Evolutionary conservation across 164 flowering plant species (phyloP).

Genomic region (Magnolia changhungtana): DNA sequence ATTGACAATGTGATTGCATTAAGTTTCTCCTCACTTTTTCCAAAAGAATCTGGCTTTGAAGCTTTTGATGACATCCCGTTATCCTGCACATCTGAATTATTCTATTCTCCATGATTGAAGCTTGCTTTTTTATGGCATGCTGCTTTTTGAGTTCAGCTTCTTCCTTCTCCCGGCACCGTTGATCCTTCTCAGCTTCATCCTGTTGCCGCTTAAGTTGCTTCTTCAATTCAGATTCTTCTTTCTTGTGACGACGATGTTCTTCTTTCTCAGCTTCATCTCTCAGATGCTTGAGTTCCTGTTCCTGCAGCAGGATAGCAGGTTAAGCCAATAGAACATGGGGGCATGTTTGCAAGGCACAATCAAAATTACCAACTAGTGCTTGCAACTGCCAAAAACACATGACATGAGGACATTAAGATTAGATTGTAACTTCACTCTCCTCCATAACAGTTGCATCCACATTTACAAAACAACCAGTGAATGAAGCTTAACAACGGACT

Average conservation of each 20-base stretch:
- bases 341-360: background rate
- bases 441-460: too few species aligned
- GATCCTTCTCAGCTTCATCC: constrained; percentile 57
- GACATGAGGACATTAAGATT: background rate
- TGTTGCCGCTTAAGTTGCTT: constrained; percentile 28
- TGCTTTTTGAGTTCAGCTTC: constrained; percentile 66
- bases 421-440: too few species aligned
- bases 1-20: constrained; percentile 35
- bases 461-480: background rate
- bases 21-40: constrained; percentile 21
- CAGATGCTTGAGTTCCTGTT: constrained; percentile 63
- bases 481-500: background rate
- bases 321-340: background rate
- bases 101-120: constrained; percentile 74
- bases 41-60: constrained; percentile 18
- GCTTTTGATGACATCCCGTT: constrained; percentile 26
- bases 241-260: constrained; percentile 49
- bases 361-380: background rate
- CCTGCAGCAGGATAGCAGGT: constrained; percentile 37
- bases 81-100: constrained; percentile 23
- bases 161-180: constrained; percentile 63
- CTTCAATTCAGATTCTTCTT: constrained; percentile 67
- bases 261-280: constrained; percentile 75
- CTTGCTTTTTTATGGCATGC: constrained; percentile 73
- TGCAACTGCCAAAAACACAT: background rate